A percentile compares a stretch with the other conserved stretches of the same genome.
Conservation (phyloP, 768 basidiomycete species). For the Grammothele lineata region DNA sequence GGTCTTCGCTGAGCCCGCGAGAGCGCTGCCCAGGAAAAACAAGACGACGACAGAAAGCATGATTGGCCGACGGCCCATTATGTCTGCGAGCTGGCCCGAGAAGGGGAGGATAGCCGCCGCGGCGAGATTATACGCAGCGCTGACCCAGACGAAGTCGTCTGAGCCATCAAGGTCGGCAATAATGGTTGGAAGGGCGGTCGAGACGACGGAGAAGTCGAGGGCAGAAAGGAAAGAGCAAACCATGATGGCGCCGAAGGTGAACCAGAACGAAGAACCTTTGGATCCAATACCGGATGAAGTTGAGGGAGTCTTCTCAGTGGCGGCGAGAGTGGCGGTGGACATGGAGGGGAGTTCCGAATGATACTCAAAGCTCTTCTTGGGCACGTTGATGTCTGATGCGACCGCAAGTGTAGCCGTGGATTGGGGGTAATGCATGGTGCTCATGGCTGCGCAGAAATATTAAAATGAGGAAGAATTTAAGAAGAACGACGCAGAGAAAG, state of each 20-base stretch:
- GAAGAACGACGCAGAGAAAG: no score
- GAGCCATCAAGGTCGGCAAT: slow-evolving; percentile 15
- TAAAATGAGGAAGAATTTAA: no score
- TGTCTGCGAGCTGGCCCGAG: slow-evolving; percentile 27
- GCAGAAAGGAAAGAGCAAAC: not conserved
- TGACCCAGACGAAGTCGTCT: slow-evolving; percentile 22
- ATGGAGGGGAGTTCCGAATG: no score
- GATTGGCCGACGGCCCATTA: slow-evolving; percentile 33
- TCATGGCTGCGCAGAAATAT: no score
- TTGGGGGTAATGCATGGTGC: no score
- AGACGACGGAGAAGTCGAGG: slow-evolving; percentile 17
- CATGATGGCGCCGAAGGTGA: not conserved
- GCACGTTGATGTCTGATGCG: no score
- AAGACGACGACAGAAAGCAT: slow-evolving; percentile 25
- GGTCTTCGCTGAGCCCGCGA: slow-evolving; percentile 34
- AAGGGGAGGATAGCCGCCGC: slow-evolving; percentile 32
- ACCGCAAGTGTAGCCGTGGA: no score
- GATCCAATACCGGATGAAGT: no score
- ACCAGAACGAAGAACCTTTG: not conserved
- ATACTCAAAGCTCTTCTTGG: no score
- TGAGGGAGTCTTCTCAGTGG: no score
- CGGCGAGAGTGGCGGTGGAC: no score
- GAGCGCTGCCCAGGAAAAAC: slow-evolving; percentile 38
- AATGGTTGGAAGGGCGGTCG: slow-evolving; percentile 21
- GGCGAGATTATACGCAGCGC: slow-evolving; percentile 31